Evolutionary conservation across 148 eudicot species (phyloP).

Genomic region (Heliamphora exappendiculata): DNA sequence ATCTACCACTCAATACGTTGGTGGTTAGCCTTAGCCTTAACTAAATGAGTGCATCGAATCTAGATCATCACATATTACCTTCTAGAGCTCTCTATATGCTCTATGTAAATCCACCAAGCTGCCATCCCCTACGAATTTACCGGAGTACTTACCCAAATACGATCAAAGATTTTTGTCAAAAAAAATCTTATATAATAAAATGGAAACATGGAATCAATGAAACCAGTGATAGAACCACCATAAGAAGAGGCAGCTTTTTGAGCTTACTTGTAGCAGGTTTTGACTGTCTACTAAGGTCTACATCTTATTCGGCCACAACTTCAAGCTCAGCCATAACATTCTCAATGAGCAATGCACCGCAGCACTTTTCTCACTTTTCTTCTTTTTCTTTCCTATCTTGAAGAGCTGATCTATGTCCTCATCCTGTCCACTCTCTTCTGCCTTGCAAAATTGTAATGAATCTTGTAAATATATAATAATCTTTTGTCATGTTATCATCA

Average conservation of each 20-base stretch:
- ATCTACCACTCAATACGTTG: too few relatives aligned
- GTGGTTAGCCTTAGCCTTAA: too few relatives aligned
- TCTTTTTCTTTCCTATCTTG: conserved; percentile 71
- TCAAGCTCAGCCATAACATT: conserved; percentile 93
- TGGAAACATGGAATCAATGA: background rate
- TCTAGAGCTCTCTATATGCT: too few relatives aligned
- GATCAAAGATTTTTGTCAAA: too few relatives aligned
- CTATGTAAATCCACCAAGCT: too few relatives aligned
- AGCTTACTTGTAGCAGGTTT: conserved; percentile 93
- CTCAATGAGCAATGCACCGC: conserved; percentile 79
- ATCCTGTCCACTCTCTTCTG: conserved; percentile 87
- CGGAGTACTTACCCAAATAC: too few relatives aligned
- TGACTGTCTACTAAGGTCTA: conserved; percentile 50
- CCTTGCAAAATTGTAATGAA: conserved; percentile 20
- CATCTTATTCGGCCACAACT: conserved; percentile 85
- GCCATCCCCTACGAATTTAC: too few relatives aligned
- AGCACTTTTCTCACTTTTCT: conserved; percentile 85
- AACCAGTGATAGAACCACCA: conserved; percentile 57
- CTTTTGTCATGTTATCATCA: background rate
- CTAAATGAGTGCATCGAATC: too few relatives aligned
- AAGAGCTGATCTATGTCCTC: conserved; percentile 68
- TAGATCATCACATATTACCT: too few relatives aligned
- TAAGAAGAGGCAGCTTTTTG: conserved; percentile 78
- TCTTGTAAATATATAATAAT: background rate
- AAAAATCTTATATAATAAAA: too few relatives aligned